A percentile compares a stretch with the other conserved stretches of the same genome.
Conservation (phyloP, 2,329 filamentous ascomycete species). For the Cladosporium phlei region DNA sequence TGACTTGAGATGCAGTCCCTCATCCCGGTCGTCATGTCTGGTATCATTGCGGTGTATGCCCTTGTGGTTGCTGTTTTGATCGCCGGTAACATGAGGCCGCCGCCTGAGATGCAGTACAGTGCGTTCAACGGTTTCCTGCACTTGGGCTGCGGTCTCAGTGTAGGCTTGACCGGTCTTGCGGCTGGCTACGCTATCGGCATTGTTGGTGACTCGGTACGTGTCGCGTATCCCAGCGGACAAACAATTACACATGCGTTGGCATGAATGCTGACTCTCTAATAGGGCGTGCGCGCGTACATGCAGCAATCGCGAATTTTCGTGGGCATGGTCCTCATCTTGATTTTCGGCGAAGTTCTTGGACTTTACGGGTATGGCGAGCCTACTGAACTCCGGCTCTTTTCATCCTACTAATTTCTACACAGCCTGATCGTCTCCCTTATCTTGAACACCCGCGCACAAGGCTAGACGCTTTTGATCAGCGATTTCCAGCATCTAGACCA, state of each 20-base stretch:
- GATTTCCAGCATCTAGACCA: too few relatives aligned
- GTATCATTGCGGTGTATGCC: constrained; percentile 97
- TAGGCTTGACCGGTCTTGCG: constrained; percentile 86
- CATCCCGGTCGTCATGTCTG: constrained; percentile 93
- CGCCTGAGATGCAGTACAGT: constrained; percentile 64
- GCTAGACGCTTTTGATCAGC: constrained; percentile 14
- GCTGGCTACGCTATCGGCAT: constrained; percentile 95
- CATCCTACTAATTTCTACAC: constrained; percentile 21
- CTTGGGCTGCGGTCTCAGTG: constrained; percentile 80
- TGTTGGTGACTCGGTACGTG: constrained; percentile 76
- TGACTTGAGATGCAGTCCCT: constrained; percentile 55
- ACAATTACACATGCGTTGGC: too few relatives aligned
- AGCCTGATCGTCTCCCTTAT: constrained; percentile 91
- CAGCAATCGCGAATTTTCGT: constrained; percentile 93
- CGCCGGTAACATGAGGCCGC: constrained; percentile 77
- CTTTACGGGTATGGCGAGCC: constrained; percentile 74
- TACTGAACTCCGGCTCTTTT: neutral
- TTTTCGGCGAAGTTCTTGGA: constrained; percentile 96
- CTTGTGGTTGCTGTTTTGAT: constrained; percentile 96
- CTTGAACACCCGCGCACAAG: constrained; percentile 62
- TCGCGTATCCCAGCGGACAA: too few relatives aligned
- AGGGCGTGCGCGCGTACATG: constrained; percentile 91
- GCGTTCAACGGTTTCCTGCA: constrained; percentile 94
- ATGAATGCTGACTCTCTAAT: neutral
- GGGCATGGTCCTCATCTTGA: constrained; percentile 96